These are phyloP conservation scores for Lentinus brumalis DNA, from an alignment of 768 basidiomycete genomes.

Conservation along the genomic window DNA sequence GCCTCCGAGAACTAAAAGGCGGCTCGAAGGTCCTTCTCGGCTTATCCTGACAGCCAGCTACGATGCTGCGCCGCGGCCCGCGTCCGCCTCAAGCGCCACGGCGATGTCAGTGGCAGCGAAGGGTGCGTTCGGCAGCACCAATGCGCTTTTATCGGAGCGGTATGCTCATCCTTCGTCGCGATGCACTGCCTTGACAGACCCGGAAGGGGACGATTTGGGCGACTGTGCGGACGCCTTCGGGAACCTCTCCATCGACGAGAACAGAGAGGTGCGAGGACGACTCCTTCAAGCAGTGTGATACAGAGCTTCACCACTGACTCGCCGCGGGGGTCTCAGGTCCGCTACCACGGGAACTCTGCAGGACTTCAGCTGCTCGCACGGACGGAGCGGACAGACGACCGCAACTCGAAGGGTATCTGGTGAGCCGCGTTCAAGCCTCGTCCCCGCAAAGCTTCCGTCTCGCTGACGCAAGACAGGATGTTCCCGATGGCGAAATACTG, in stretches of 20 bases:
- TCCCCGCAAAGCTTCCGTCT: not conserved
- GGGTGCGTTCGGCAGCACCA: too few relatives aligned
- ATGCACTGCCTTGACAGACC: conserved; percentile 10
- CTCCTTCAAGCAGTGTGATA: not conserved
- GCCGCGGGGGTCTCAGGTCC: conserved; percentile 48
- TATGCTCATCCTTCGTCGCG: too few relatives aligned
- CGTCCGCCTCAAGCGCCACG: not conserved
- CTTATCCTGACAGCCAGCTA: not conserved
- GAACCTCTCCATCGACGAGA: conserved; percentile 73
- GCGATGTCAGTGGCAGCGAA: too few relatives aligned
- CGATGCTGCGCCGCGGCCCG: not conserved
- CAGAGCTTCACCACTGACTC: conserved; percentile 6
- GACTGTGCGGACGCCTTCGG: conserved; percentile 59
- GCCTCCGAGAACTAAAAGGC: conserved; percentile 49
- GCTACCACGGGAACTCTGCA: conserved; percentile 79
- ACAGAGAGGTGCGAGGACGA: conserved; percentile 56
- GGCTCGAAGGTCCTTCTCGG: conserved; percentile 36
- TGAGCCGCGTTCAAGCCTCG: not conserved
- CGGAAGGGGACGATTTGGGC: conserved; percentile 30
- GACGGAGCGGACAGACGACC: conserved; percentile 68
- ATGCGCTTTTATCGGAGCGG: too few relatives aligned
- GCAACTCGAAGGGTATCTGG: conserved; percentile 48
- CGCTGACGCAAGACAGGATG: conserved; percentile 18
- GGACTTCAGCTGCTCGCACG: conserved; percentile 73
- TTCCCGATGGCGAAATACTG: conserved; percentile 74